Evolutionary conservation across 2,329 filamentous ascomycete species (phyloP).

Genomic region (Hypoxylon sp.): DNA sequence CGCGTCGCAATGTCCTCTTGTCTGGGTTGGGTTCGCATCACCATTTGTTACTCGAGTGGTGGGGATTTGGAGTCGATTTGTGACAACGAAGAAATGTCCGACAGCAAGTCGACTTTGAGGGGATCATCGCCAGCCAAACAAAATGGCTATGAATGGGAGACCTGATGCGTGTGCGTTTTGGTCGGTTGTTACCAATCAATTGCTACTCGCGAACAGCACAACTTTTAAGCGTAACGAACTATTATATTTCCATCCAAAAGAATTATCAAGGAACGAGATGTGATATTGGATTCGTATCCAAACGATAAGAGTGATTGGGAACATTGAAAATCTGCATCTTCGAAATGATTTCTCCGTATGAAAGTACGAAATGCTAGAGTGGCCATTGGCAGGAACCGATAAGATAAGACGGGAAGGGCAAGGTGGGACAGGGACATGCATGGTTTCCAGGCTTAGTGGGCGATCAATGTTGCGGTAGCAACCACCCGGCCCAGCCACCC

Average conservation of each 20-base stretch:
- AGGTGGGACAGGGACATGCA: constrained; percentile 14
- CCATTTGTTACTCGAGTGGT: constrained; percentile 18
- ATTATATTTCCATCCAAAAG: constrained; percentile 4
- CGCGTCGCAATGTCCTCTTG: constrained; percentile 8
- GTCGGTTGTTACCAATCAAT: constrained; percentile 25
- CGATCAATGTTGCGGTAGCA: constrained; percentile 37
- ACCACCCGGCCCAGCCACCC: constrained; percentile 33
- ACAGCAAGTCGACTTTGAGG: constrained; percentile 16
- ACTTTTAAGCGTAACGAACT: constrained; percentile 8
- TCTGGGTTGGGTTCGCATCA: constrained; percentile 11
- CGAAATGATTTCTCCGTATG: neutral
- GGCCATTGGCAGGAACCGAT: constrained; percentile 12
- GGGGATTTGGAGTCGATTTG: constrained; percentile 25
- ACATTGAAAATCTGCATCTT: constrained; percentile 8
- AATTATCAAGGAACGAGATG: constrained; percentile 15
- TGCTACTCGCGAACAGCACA: neutral
- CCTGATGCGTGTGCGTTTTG: constrained; percentile 31
- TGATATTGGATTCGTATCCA: constrained; percentile 31
- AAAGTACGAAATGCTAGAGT: neutral
- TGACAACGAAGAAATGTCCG: constrained; percentile 33
- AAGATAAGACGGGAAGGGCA: constrained; percentile 26
- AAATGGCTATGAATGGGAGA: constrained; percentile 18
- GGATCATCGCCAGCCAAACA: constrained; percentile 32
- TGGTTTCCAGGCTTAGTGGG: constrained; percentile 14
- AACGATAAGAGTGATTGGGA: constrained; percentile 10